Base-by-base conservation (phyloP, 148 eudicot species). In the Polygonum aviculare region DNA sequence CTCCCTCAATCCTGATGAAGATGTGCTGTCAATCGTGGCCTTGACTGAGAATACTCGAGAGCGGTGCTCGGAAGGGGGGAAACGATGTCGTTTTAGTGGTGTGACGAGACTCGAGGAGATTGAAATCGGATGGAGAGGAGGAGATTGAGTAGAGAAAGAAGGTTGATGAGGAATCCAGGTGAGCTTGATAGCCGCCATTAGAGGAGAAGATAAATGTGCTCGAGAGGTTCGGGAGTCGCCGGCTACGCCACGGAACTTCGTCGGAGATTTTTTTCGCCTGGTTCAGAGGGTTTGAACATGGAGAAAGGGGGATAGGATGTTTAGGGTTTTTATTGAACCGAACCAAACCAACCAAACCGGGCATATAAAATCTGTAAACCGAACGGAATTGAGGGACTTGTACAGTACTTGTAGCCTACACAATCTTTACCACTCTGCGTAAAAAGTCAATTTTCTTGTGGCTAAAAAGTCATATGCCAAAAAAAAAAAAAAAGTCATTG, bases 1-100 rank as follows among this genome's bases (percentile, higher is more conserved):
- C 33, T 78, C 84, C 77, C 76, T 83, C 16, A 79, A 73, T 62
- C 74, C 78, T 40, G 80, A 62, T 78, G 93, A 62, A 79, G 93
- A 75, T 57, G 79, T 54, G 70, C 83, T 80, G 12, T 82, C 79
- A 11, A 79, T 72, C 75, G 73, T 72, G 74, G 86, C 85, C 71
- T 74, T 71, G 33, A 79, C 63, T 74, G 82, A 79, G 72, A 76
- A 26, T 26, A 26, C 31, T 26, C 31, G 31, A 83, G 74, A 16
- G 65, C 74, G 26, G 19, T n/a, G 21, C 60, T 54, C 26, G 19
- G 26, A 54, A 0, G 60, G 60, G 9, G 19, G 60, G n/a, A 2
- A 26, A n/a, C 22, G 60, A 54, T 9, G 60, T 10, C n/a, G 60
- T 54, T 54, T 54, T 26, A n/a, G 6, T 21, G 26, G 60, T 18